phyloP scores from a whole-genome alignment of 306 rosid genomes.

The Betula pendula region DNA sequence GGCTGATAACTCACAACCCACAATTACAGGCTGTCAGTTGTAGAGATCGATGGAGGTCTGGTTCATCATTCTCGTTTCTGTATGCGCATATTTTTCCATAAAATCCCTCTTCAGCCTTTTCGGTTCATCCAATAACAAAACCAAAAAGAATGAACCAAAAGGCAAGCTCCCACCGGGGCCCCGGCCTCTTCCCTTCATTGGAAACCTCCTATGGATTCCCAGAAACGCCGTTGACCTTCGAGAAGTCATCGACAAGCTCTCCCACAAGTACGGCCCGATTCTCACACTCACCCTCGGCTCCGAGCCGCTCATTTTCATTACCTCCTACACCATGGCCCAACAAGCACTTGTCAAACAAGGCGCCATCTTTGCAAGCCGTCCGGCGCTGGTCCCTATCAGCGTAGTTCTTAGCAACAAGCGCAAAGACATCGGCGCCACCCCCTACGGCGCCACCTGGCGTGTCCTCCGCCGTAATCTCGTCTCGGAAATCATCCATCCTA shows the following conservation, averaged over 20 bases:
- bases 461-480: background rate
- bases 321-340: constrained; percentile 38
- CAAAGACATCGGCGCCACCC: background rate
- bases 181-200: constrained; percentile 22
- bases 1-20: background rate
- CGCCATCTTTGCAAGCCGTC: constrained; percentile 12
- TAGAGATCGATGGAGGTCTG: constrained; percentile 20
- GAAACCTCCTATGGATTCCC: constrained; percentile 10
- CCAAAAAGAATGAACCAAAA: background rate
- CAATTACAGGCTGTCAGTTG: too few relatives aligned
- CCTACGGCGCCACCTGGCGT: background rate
- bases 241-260: constrained; percentile 9
- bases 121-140: background rate
- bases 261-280: constrained; percentile 42
- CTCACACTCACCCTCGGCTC: constrained; percentile 28
- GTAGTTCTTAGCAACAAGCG: background rate
- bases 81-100: background rate
- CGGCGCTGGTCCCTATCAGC: background rate
- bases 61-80: constrained; percentile 14
- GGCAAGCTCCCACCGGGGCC: constrained; percentile 28
- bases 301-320: constrained; percentile 30
- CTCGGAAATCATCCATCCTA: background rate
- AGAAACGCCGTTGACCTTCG: constrained; percentile 21
- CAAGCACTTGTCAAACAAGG: constrained; percentile 37
- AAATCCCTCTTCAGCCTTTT: constrained; percentile 4